Evolutionary conservation across 306 rosid genomes (phyloP).

Genomic region (Cucurbita argyrosperma): DNA sequence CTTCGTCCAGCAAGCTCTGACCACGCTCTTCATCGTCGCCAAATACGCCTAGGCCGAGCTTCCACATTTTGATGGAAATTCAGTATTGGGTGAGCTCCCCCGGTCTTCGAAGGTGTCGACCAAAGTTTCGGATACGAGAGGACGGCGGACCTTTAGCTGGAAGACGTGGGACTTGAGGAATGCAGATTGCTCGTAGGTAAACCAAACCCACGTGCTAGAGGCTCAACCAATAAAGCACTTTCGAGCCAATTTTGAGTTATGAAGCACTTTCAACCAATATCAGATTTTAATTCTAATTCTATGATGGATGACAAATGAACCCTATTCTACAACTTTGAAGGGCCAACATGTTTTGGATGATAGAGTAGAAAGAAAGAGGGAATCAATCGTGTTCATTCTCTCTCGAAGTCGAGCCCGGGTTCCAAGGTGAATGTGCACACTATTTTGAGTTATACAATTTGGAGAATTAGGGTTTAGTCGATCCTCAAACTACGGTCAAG

Average conservation of each 20-base stretch:
- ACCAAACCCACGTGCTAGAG: neutral
- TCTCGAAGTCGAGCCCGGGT: too few relatives aligned
- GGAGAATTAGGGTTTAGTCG: too few relatives aligned
- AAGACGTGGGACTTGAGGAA: neutral
- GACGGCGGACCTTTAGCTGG: neutral
- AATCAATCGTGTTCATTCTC: too few relatives aligned
- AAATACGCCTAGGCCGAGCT: conserved; percentile 19
- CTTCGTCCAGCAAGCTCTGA: conserved; percentile 44
- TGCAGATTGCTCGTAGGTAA: neutral
- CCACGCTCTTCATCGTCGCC: conserved; percentile 36
- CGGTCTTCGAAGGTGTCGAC: neutral
- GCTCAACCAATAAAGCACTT: neutral
- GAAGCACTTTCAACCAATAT: too few relatives aligned
- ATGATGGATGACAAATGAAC: too few relatives aligned
- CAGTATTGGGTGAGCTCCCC: neutral
- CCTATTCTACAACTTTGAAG: too few relatives aligned
- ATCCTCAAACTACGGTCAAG: too few relatives aligned
- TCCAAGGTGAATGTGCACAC: too few relatives aligned
- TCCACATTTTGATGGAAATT: conserved; percentile 43
- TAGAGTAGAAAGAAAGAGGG: too few relatives aligned
- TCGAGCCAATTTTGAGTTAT: neutral
- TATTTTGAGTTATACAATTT: too few relatives aligned
- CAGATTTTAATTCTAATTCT: too few relatives aligned
- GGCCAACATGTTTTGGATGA: too few relatives aligned
- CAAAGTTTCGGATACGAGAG: neutral